phyloP scores from a whole-genome alignment of 331 rosid genomes.

The Phaseolus coccineus region DNA sequence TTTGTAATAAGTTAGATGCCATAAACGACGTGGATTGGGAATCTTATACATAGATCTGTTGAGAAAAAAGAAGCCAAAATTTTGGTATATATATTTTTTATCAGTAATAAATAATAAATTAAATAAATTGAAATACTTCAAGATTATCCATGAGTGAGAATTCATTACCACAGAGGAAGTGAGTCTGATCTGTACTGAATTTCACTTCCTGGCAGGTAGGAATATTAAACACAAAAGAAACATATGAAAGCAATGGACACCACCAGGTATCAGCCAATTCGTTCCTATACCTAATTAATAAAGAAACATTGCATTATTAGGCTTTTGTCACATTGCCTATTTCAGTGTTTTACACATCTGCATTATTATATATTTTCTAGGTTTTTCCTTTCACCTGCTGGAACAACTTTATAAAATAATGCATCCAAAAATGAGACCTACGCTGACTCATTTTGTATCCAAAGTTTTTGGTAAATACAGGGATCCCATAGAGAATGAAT shows the following conservation, averaged over 20 bases:
- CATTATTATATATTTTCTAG: conserved; percentile 2
- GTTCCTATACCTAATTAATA: conserved; percentile 4
- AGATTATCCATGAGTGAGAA: too few species aligned
- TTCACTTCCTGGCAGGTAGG: conserved; percentile 28
- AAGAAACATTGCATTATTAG: neutral
- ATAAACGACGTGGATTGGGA: neutral
- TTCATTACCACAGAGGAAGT: neutral
- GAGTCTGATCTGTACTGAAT: conserved; percentile 32
- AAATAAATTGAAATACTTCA: too few species aligned
- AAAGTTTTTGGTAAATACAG: too few species aligned
- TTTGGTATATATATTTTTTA: neutral
- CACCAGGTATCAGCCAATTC: neutral
- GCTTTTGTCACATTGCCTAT: neutral
- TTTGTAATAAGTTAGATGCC: neutral
- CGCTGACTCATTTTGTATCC: neutral
- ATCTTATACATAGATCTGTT: neutral
- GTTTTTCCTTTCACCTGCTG: too few species aligned
- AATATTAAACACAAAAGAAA: conserved; percentile 16
- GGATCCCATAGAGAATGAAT: too few species aligned
- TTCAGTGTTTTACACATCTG: conserved; percentile 20
- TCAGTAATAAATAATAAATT: too few species aligned
- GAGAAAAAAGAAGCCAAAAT: conserved; percentile 1
- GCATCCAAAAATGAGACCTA: neutral
- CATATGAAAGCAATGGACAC: conserved; percentile 12
- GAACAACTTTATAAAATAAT: neutral